Conservation (phyloP, 139 green algal species). For the Volvox africanus region DNA sequence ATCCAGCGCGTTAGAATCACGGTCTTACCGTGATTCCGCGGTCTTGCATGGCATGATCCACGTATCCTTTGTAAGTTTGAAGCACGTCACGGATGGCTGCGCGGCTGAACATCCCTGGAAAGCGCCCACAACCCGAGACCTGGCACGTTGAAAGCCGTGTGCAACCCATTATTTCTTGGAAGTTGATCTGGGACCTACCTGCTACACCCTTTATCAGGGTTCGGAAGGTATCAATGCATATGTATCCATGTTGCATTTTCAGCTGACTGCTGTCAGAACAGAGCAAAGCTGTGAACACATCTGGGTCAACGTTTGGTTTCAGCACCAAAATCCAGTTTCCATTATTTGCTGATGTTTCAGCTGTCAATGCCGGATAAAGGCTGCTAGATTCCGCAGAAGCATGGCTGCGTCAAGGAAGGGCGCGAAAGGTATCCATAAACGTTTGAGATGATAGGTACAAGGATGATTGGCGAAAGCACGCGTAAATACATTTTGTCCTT, state of each 20-base stretch:
- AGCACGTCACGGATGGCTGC: slow-evolving; percentile 37
- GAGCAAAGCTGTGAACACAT: background rate
- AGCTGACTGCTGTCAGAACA: background rate
- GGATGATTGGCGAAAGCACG: background rate
- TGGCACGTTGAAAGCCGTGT: background rate
- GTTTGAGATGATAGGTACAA: background rate
- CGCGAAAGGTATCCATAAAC: background rate
- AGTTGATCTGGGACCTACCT: background rate
- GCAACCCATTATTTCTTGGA: background rate
- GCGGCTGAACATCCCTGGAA: slow-evolving; percentile 40
- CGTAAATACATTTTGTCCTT: background rate
- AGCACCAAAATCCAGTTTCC: slow-evolving; percentile 23
- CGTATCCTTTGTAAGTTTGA: slow-evolving; percentile 36
- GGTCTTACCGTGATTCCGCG: slow-evolving; percentile 19
- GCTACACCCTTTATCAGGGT: background rate
- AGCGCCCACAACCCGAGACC: background rate
- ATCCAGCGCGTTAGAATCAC: no score
- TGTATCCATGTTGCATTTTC: background rate
- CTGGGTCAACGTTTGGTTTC: background rate
- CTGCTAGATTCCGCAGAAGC: background rate
- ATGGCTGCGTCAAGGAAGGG: background rate
- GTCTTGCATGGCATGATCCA: slow-evolving; percentile 44
- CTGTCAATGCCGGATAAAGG: background rate
- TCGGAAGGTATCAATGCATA: background rate
- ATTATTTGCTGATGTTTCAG: background rate